Evolutionary conservation across 345 rosid species (phyloP).

Genomic region (Salix dunnii): DNA sequence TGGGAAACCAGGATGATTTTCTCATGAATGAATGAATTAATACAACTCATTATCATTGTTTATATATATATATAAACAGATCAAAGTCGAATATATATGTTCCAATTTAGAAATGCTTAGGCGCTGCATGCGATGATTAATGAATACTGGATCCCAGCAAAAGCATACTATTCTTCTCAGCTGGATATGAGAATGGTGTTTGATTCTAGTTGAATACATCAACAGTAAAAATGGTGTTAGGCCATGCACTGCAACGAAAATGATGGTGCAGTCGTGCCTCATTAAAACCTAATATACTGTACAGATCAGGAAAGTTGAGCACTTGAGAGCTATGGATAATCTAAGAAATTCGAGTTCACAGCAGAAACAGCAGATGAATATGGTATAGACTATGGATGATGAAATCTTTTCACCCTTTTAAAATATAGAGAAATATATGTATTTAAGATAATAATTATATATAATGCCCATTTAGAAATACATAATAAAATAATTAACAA

Average conservation of each 20-base stretch:
- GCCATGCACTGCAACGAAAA: not conserved
- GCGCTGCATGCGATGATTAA: no score
- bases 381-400: not conserved
- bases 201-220: not conserved
- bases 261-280: not conserved
- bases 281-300: no score
- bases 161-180: no score
- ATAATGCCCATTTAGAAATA: slow-evolving; percentile 8
- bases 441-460: not conserved
- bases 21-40: no score
- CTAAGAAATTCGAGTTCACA: slow-evolving; percentile 3
- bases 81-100: no score
- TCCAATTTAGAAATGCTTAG: no score
- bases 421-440: not conserved
- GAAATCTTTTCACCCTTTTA: not conserved
- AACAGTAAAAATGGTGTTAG: not conserved
- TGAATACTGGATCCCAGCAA: no score
- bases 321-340: not conserved
- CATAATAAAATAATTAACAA: not conserved
- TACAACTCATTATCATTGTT: no score
- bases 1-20: no score
- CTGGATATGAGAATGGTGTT: no score
- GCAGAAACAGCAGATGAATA: not conserved
- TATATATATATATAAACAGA: no score
- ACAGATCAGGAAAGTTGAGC: not conserved